phyloP scores from a whole-genome alignment of 768 basidiomycete species.

The Boletus subparvulus region DNA sequence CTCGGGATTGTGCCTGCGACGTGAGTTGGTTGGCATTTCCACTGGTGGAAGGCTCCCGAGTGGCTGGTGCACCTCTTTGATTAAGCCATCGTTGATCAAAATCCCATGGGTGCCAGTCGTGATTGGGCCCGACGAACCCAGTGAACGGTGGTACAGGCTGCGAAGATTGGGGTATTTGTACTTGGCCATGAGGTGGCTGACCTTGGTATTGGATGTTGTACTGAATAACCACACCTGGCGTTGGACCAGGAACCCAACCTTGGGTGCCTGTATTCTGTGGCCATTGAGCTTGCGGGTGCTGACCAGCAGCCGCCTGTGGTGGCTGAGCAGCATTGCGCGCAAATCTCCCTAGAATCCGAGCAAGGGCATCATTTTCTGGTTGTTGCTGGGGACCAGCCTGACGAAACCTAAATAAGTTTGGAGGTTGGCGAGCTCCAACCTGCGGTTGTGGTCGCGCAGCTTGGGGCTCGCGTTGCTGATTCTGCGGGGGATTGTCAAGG shows the following conservation, averaged over 20 bases:
- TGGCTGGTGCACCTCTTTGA: conserved; percentile 4
- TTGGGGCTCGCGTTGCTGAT: conserved; percentile 33
- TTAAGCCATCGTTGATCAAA: conserved; percentile 35
- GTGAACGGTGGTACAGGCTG: conserved; percentile 53
- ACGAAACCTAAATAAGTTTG: conserved; percentile 31
- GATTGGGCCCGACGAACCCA: conserved; percentile 65
- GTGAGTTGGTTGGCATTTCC: not conserved
- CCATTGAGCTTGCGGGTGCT: conserved; percentile 30
- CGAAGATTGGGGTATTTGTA: conserved; percentile 26
- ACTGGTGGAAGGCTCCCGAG: conserved; percentile 11
- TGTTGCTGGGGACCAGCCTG: conserved; percentile 34
- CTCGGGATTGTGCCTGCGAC: conserved; percentile 11
- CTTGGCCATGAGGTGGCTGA: conserved; percentile 36
- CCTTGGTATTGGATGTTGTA: conserved; percentile 63
- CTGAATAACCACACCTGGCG: conserved; percentile 55
- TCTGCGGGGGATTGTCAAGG: conserved; percentile 48
- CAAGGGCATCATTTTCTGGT: conserved; percentile 37
- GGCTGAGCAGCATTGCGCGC: conserved; percentile 53
- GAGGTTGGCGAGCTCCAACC: conserved; percentile 32
- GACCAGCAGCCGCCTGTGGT: conserved; percentile 33
- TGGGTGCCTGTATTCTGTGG: conserved; percentile 34
- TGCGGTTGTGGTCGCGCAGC: conserved; percentile 27
- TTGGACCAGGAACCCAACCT: conserved; percentile 36
- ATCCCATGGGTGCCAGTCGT: conserved; percentile 67
- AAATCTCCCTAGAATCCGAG: conserved; percentile 47